A percentile compares a stretch with the other conserved stretches of the same genome.
These are phyloP conservation scores for Cytospora mali DNA, from an alignment of 2,329 filamentous ascomycete genomes.

Conservation along the genomic window DNA sequence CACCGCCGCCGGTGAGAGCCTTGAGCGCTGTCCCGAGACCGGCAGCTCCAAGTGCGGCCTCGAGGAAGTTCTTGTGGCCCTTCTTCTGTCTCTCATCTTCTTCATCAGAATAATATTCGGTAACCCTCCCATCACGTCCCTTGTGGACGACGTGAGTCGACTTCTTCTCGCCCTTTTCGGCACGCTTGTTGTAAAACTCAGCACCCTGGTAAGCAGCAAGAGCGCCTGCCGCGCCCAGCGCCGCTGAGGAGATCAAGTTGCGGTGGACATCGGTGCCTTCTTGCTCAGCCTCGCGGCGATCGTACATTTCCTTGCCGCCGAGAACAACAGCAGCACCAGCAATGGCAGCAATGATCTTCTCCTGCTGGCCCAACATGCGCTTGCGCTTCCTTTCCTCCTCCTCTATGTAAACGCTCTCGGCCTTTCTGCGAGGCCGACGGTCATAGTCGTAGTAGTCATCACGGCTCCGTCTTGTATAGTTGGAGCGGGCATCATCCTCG, in stretches of 20 bases:
- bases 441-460: constrained; percentile 47
- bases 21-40: constrained; percentile 65
- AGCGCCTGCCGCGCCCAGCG: constrained; percentile 65
- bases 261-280: constrained; percentile 55
- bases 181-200: constrained; percentile 64
- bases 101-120: constrained; percentile 61
- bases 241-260: constrained; percentile 61
- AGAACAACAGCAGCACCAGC: constrained; percentile 66
- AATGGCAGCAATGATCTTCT: constrained; percentile 68
- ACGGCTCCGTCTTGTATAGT: constrained; percentile 40
- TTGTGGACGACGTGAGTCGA: constrained; percentile 56
- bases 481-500: constrained; percentile 49
- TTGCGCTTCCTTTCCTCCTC: constrained; percentile 58
- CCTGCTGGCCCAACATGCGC: constrained; percentile 61
- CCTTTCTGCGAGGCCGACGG: constrained; percentile 53
- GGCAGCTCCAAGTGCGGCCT: constrained; percentile 63
- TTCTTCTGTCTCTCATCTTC: constrained; percentile 58
- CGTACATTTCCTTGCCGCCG: constrained; percentile 67
- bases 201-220: constrained; percentile 66
- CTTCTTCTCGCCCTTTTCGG: constrained; percentile 56
- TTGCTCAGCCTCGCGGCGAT: constrained; percentile 60
- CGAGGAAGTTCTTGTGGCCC: constrained; percentile 66
- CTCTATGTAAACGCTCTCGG: constrained; percentile 56
- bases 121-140: constrained; percentile 54
- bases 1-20: constrained; percentile 55